These are phyloP conservation scores for Arthrobotrys musiformis DNA, from an alignment of 2,329 filamentous ascomycete genomes.

Conservation along the genomic window DNA sequence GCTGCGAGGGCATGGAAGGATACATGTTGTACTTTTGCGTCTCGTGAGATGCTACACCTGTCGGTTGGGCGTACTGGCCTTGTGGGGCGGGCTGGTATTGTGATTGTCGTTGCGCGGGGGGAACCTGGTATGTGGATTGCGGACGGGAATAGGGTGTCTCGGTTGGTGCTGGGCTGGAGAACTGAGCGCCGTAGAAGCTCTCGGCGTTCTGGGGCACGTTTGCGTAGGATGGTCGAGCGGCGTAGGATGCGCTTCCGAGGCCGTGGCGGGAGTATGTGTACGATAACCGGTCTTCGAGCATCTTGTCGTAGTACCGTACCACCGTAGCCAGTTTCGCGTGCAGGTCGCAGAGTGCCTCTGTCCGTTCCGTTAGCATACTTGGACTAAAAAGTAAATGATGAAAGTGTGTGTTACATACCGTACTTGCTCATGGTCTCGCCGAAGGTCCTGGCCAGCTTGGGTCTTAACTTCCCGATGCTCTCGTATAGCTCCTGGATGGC, in stretches of 20 bases:
- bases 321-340: conserved; percentile 96
- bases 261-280: conserved; percentile 89
- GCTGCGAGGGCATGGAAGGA: conserved; percentile 62
- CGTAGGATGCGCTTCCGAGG: conserved; percentile 66
- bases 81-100: conserved; percentile 63
- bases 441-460: conserved; percentile 93
- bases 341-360: conserved; percentile 90
- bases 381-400: background rate
- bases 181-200: conserved; percentile 76
- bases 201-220: conserved; percentile 74
- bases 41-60: conserved; percentile 64
- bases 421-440: conserved; percentile 99
- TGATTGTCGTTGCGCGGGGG: conserved; percentile 61
- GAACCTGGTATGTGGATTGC: conserved; percentile 61
- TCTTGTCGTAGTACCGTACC: conserved; percentile 95
- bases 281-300: conserved; percentile 94
- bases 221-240: conserved; percentile 71
- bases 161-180: conserved; percentile 64
- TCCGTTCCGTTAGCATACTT: background rate
- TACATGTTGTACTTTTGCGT: conserved; percentile 60
- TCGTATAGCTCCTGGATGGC: conserved; percentile 99
- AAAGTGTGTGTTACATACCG: conserved; percentile 68
- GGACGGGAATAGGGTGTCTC: conserved; percentile 60
- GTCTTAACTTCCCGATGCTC: conserved; percentile 90
- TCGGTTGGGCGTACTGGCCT: conserved; percentile 66